These are phyloP conservation scores for Ramularia collo-cygni DNA, from an alignment of 2,329 filamentous ascomycete genomes.

Conservation along the genomic window DNA sequence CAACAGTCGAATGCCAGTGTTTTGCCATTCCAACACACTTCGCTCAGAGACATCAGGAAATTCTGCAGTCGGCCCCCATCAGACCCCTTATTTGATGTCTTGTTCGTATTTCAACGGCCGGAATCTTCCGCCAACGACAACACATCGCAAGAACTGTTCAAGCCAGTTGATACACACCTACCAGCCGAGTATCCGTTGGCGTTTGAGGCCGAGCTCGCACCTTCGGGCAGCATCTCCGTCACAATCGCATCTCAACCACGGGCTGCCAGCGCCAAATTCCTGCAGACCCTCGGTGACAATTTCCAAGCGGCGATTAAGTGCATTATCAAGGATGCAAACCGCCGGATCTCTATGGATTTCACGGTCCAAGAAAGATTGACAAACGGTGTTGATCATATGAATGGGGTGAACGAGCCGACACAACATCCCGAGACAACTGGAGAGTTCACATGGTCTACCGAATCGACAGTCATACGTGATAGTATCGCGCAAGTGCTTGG, in stretches of 20 bases:
- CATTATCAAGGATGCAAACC: slow-evolving; percentile 7
- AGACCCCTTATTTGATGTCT: slow-evolving; percentile 64
- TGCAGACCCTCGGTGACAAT: slow-evolving; percentile 22
- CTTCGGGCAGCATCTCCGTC: slow-evolving; percentile 45
- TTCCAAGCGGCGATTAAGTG: slow-evolving; percentile 11
- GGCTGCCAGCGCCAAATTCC: slow-evolving; percentile 24
- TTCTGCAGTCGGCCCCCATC: slow-evolving; percentile 56
- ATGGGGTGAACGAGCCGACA: not conserved
- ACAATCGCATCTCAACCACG: slow-evolving; percentile 54
- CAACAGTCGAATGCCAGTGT: slow-evolving; percentile 64
- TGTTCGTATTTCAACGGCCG: slow-evolving; percentile 71
- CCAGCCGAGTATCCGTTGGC: slow-evolving; percentile 68
- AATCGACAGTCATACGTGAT: slow-evolving; percentile 48
- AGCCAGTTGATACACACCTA: slow-evolving; percentile 40
- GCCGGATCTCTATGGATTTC: slow-evolving; percentile 10
- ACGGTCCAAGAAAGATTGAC: not conserved
- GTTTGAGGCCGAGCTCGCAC: slow-evolving; percentile 59
- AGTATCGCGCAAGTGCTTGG: slow-evolving; percentile 60
- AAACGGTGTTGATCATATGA: no score
- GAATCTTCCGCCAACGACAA: not conserved
- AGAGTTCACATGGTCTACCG: slow-evolving; percentile 53
- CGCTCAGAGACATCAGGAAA: slow-evolving; percentile 72
- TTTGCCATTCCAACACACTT: slow-evolving; percentile 69
- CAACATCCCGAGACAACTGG: slow-evolving; percentile 4
- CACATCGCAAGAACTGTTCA: slow-evolving; percentile 43